These are phyloP conservation scores for Straminergon stramineum DNA, from an alignment of 225 moss, liverwort and hornwort species.

Conservation along the genomic window DNA sequence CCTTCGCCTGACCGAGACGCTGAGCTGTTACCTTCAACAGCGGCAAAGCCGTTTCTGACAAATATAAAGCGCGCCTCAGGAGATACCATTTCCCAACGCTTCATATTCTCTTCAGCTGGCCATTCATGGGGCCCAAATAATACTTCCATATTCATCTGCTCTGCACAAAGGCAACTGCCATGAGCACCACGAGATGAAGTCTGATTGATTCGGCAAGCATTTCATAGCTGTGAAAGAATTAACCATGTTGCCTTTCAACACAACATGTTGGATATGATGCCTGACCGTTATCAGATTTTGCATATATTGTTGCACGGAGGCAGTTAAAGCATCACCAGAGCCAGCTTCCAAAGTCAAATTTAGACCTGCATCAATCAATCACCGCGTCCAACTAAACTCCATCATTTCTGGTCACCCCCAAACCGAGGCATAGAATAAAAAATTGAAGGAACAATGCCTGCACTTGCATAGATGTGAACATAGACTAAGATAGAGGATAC, in stretches of 20 bases:
- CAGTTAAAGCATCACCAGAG: constrained; percentile 56
- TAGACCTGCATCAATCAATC: constrained; percentile 43
- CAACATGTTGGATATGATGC: not conserved
- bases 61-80: constrained; percentile 87
- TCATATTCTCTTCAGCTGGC: constrained; percentile 88
- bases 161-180: constrained; percentile 25
- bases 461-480: not conserved
- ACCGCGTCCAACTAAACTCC: not conserved
- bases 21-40: constrained; percentile 19
- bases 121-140: constrained; percentile 77
- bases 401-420: not conserved
- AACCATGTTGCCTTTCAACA: not conserved
- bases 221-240: not conserved
- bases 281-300: constrained; percentile 73
- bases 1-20: constrained; percentile 54
- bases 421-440: not conserved
- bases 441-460: not conserved
- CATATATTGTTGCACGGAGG: constrained; percentile 50
- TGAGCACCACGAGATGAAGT: constrained; percentile 9
- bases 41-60: constrained; percentile 39
- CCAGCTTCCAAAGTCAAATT: constrained; percentile 62
- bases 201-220: not conserved
- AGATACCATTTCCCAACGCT: constrained; percentile 85
- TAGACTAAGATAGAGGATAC: not conserved
- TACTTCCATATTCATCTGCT: constrained; percentile 89